Conservation (phyloP, 768 basidiomycete genomes). For the Hygrocybe punicea region DNA sequence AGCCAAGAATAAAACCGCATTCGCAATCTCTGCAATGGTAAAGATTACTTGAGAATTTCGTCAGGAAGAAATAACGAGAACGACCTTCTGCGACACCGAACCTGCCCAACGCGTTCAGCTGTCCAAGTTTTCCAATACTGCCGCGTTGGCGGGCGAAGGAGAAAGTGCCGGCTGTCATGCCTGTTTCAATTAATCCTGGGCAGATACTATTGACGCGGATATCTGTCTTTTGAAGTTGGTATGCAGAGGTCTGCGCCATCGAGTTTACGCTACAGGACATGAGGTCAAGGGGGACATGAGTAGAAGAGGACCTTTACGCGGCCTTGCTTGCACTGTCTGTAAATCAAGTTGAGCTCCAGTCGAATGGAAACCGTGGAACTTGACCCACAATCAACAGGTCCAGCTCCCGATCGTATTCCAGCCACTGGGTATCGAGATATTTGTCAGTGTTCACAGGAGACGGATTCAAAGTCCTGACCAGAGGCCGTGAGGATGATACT, state of each 20-base stretch:
- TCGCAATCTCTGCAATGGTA: constrained; percentile 76
- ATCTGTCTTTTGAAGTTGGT: constrained; percentile 76
- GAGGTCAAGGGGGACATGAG: constrained; percentile 1
- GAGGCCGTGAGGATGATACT: constrained; percentile 89
- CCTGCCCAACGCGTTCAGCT: constrained; percentile 78
- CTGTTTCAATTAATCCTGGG: constrained; percentile 91
- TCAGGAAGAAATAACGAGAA: constrained; percentile 15
- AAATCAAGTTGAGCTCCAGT: background rate
- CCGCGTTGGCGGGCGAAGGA: constrained; percentile 74
- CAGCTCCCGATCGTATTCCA: constrained; percentile 78
- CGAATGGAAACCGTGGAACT: constrained; percentile 15
- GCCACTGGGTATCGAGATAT: constrained; percentile 51
- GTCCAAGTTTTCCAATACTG: constrained; percentile 71
- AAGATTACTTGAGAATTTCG: constrained; percentile 9
- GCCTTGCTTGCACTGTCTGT: constrained; percentile 91
- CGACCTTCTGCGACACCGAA: constrained; percentile 79
- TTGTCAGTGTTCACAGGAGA: background rate
- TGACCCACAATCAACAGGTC: constrained; percentile 71
- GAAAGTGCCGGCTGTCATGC: constrained; percentile 81
- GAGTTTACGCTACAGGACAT: constrained; percentile 66
- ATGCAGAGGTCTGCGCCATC: constrained; percentile 77
- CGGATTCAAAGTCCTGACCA: constrained; percentile 41
- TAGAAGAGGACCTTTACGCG: constrained; percentile 54
- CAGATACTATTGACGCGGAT: constrained; percentile 88
- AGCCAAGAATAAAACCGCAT: constrained; percentile 80